Base-by-base conservation (phyloP, 2,329 filamentous ascomycete genomes). In the Gyromitra esculenta region DNA sequence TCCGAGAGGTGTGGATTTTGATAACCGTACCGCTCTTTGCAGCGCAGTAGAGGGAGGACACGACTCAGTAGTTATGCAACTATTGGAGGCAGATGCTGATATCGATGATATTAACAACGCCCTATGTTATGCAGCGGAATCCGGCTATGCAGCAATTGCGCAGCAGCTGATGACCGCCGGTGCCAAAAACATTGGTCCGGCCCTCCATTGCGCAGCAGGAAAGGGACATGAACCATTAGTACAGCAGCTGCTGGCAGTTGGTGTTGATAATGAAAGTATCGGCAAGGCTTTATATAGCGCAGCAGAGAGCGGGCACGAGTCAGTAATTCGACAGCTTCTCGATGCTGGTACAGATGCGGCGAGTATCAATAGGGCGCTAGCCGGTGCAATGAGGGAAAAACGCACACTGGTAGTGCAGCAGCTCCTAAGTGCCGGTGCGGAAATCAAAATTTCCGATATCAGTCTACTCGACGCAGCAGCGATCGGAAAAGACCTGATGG, bases 211-310 rank as follows among this genome's bases (percentile, higher is more conserved):
- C 18, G 67, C 67, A 5, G 67, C 67, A 50, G 31, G 31, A 18
- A 1, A 25, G 15, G 67, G 67, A 13, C 41, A 21, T 4, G 18
- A n/a, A 39, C 15, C 52, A 35, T n/a, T 71, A 8, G n/a, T 62
- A 18, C 1, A 31, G 1, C 56, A 25, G 2, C 43, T 71, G 25
- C n/a, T 52, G 4, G 43, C 9, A 0, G 43, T 21, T 21, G 54
- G 56, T 5, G 41, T n/a, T 21, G 48, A 71, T 37, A 37, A 18
- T 4, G 15, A 39, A 0, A 1, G 31, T 15, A 6, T 21, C 1
- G 67, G 39, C 31, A 50, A 43, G n/a, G 39, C 56, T 25, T 41
- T 71, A 37, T 39, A 71, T 39, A n/a, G 62, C 5, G 67, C n/a
- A 39, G 56, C 25, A 15, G 43, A 39, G 15, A 60, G 25, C 21